Conservation (phyloP, 2,329 filamentous ascomycete species). For the Capronia americana region DNA sequence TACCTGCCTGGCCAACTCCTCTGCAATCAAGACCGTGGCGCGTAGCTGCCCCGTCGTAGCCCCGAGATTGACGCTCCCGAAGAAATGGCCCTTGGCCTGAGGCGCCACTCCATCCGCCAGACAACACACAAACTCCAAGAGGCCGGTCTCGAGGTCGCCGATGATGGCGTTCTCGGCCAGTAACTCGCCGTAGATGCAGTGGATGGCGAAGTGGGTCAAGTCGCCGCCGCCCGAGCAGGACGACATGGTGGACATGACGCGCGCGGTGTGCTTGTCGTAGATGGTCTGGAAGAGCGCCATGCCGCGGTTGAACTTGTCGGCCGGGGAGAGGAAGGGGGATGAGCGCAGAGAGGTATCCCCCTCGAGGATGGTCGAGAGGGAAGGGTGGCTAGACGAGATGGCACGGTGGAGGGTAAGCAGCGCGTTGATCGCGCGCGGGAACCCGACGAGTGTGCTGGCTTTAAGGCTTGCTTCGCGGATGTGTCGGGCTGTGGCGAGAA, state of each 20-base stretch:
- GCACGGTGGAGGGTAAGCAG: constrained; percentile 40
- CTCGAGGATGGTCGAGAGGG: constrained; percentile 28
- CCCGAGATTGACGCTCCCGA: constrained; percentile 41
- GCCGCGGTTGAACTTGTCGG: constrained; percentile 40
- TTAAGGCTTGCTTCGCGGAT: constrained; percentile 42
- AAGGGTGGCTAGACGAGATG: constrained; percentile 33
- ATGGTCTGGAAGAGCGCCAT: constrained; percentile 41
- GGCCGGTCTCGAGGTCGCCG: constrained; percentile 39
- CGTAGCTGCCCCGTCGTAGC: constrained; percentile 35
- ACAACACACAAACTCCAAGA: constrained; percentile 44
- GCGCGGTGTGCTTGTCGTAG: constrained; percentile 41
- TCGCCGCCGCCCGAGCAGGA: constrained; percentile 42
- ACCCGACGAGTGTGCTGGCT: constrained; percentile 43
- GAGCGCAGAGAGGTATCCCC: constrained; percentile 38
- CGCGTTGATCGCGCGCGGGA: constrained; percentile 42
- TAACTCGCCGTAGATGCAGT: constrained; percentile 43
- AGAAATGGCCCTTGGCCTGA: constrained; percentile 44
- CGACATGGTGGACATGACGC: constrained; percentile 40
- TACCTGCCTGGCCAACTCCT: constrained; percentile 37
- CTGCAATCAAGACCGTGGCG: constrained; percentile 36
- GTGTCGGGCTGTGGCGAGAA: constrained; percentile 37
- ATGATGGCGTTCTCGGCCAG: constrained; percentile 41
- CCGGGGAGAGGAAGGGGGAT: constrained; percentile 8
- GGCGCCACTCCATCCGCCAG: constrained; percentile 41
- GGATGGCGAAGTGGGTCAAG: constrained; percentile 41